These are phyloP conservation scores for Penicillium chermesinum DNA, from an alignment of 495 filamentous ascomycete genomes.

Conservation along the genomic window DNA sequence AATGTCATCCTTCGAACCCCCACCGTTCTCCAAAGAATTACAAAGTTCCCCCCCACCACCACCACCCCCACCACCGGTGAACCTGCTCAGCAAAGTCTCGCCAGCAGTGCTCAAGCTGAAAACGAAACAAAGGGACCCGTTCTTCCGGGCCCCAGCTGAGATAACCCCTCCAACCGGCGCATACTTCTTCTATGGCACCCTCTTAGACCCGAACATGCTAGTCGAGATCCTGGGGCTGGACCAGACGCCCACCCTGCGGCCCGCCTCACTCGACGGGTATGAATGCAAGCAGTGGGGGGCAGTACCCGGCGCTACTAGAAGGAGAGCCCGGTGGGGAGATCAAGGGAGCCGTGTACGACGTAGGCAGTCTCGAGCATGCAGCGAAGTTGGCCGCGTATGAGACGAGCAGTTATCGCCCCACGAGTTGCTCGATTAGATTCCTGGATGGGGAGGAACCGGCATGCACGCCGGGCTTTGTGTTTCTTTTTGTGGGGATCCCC, in stretches of 20 bases:
- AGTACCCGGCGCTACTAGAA: constrained; percentile 25
- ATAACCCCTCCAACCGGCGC: neutral
- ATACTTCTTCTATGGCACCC: constrained; percentile 30
- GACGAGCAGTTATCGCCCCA: constrained; percentile 17
- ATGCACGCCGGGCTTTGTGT: constrained; percentile 16
- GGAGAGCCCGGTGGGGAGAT: constrained; percentile 7
- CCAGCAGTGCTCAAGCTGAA: neutral
- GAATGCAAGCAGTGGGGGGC: constrained; percentile 20
- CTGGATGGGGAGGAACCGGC: constrained; percentile 13
- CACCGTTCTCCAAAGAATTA: too few relatives aligned
- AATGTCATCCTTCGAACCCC: too few relatives aligned
- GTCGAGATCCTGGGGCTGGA: constrained; percentile 12
- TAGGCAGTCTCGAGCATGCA: constrained; percentile 14
- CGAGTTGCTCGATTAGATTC: constrained; percentile 19
- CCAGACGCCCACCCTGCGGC: constrained; percentile 3
- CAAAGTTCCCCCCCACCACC: too few relatives aligned
- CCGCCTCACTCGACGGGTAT: constrained; percentile 14
- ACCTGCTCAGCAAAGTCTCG: neutral
- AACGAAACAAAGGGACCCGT: neutral
- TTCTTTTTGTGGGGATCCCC: constrained; percentile 27
- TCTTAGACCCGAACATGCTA: constrained; percentile 17
- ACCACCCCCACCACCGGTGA: neutral
- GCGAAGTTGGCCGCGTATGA: constrained; percentile 27
- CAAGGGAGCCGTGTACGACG: constrained; percentile 25
- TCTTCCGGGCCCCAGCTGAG: neutral